These are phyloP conservation scores for Cryphonectria radicalis DNA, from an alignment of 2,329 filamentous ascomycete genomes.

Conservation along the genomic window DNA sequence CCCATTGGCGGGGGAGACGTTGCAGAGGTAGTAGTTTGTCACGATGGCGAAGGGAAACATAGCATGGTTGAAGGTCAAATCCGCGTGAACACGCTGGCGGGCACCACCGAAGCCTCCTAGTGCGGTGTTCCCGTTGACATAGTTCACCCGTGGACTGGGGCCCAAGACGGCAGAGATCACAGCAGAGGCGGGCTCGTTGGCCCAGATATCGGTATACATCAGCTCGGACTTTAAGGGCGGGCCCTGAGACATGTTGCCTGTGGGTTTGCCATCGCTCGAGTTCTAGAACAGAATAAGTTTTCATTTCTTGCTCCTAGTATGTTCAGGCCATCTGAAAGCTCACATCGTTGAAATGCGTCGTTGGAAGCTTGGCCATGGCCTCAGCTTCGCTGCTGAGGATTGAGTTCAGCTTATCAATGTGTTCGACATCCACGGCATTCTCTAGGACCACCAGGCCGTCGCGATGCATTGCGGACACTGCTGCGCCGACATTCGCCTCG, in stretches of 20 bases:
- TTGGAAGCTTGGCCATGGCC: constrained; percentile 31
- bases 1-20: constrained; percentile 49
- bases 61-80: constrained; percentile 52
- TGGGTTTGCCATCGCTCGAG: not conserved
- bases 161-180: constrained; percentile 44
- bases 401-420: constrained; percentile 40
- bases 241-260: constrained; percentile 33
- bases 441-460: constrained; percentile 45
- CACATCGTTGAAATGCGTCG: constrained; percentile 30
- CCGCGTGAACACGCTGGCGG: constrained; percentile 47
- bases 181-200: constrained; percentile 41
- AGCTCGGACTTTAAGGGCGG: constrained; percentile 7
- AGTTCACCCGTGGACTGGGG: constrained; percentile 42
- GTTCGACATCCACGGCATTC: constrained; percentile 40
- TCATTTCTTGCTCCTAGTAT: not conserved
- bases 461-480: constrained; percentile 41
- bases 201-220: constrained; percentile 32
- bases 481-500: constrained; percentile 17
- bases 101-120: constrained; percentile 33
- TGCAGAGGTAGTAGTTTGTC: constrained; percentile 51
- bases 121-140: constrained; percentile 46
- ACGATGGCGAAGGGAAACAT: constrained; percentile 51
- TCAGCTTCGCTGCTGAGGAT: constrained; percentile 43
- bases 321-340: not conserved
- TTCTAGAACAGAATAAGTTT: not conserved